Evolutionary conservation across 192 early-diverging fungal genomes (phyloP).

Genomic region (Glomus cerebriforme): DNA sequence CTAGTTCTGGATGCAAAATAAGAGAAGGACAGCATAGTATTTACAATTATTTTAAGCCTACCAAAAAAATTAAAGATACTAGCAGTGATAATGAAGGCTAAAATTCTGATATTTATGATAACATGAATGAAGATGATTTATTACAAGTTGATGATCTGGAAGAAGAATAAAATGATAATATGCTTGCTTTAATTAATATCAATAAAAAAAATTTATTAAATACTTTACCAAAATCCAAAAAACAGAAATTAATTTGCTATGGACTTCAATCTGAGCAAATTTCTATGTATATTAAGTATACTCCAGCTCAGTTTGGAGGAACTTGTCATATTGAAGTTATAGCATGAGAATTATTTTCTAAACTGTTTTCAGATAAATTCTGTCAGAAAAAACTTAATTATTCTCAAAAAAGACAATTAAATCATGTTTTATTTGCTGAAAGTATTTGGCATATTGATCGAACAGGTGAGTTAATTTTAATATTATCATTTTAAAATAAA

Average conservation of each 20-base stretch:
- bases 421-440: not conserved
- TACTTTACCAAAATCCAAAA: not conserved
- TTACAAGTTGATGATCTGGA: not conserved
- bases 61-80: not conserved
- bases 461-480: not conserved
- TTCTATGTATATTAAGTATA: not conserved
- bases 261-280: not conserved
- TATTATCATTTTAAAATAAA: too few relatives aligned
- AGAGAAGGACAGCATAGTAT: not conserved
- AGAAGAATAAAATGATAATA: not conserved
- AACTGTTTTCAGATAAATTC: not conserved
- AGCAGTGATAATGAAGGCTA: not conserved
- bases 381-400: not conserved
- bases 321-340: not conserved
- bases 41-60: not conserved
- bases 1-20: not conserved
- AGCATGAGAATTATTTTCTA: not conserved
- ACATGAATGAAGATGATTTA: not conserved
- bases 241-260: not conserved
- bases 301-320: not conserved
- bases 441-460: not conserved
- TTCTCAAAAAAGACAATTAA: not conserved
- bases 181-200: too few relatives aligned
- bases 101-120: too few relatives aligned
- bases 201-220: not conserved